These are phyloP conservation scores for Coemansia asiatica DNA, from an alignment of 192 early-diverging fungal genomes.

Conservation along the genomic window DNA sequence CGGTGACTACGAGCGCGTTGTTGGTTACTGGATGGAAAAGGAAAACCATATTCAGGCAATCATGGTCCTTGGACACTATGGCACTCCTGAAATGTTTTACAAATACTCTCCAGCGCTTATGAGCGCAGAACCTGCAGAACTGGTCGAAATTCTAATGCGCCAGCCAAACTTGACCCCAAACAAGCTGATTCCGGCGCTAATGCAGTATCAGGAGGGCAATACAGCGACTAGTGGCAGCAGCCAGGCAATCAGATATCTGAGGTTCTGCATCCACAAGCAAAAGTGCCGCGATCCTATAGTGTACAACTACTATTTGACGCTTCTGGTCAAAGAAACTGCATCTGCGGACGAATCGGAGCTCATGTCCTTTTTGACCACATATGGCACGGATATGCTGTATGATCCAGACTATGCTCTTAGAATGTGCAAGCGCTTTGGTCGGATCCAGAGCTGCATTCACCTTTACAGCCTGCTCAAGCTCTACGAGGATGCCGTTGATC, in stretches of 20 bases:
- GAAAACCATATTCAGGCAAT: conserved; percentile 75
- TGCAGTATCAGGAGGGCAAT: conserved; percentile 73
- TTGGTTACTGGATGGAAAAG: conserved; percentile 81
- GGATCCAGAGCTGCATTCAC: conserved; percentile 86
- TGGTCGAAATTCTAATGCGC: conserved; percentile 85
- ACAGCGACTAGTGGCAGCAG: conserved; percentile 49
- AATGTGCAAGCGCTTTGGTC: conserved; percentile 78
- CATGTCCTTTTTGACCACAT: conserved; percentile 69
- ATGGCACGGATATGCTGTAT: conserved; percentile 77
- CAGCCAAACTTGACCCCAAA: conserved; percentile 79
- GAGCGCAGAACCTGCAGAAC: conserved; percentile 78
- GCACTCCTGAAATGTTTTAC: conserved; percentile 80
- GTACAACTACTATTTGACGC: conserved; percentile 88
- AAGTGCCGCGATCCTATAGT: conserved; percentile 83
- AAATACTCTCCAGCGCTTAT: conserved; percentile 84
- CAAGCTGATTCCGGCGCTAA: conserved; percentile 82
- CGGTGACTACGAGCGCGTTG: conserved; percentile 84
- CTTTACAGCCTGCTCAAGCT: conserved; percentile 85
- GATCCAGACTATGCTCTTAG: conserved; percentile 90
- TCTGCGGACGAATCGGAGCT: conserved; percentile 66
- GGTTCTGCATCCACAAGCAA: conserved; percentile 74
- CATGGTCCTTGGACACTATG: conserved; percentile 77
- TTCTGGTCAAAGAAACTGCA: conserved; percentile 35
- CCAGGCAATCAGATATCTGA: conserved; percentile 87
- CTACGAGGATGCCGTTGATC: conserved; percentile 89